phyloP scores from a whole-genome alignment of 768 basidiomycete species.

The Lyophyllum decastes region DNA sequence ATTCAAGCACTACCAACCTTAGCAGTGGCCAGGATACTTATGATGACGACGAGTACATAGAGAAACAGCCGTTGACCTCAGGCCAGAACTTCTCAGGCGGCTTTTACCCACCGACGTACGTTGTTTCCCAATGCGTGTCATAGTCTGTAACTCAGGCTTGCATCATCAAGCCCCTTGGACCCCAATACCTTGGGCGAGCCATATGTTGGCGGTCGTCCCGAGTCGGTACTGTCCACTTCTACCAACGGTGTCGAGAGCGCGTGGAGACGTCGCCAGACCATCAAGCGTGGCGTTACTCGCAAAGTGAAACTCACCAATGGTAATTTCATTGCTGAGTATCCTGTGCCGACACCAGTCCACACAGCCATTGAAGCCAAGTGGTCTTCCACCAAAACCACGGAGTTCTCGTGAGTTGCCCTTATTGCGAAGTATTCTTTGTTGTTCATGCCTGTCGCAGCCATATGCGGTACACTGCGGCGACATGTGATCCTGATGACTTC shows the following conservation, averaged over 20 bases:
- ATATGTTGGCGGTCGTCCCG: slow-evolving; percentile 49
- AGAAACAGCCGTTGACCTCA: slow-evolving; percentile 75
- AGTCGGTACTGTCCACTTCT: slow-evolving; percentile 52
- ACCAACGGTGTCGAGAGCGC: slow-evolving; percentile 61
- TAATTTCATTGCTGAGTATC: slow-evolving; percentile 89
- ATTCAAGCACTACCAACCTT: slow-evolving; percentile 55
- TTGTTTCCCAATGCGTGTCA: slow-evolving; percentile 14
- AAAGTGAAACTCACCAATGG: slow-evolving; percentile 93
- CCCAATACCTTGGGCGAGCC: slow-evolving; percentile 70
- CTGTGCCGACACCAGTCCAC: slow-evolving; percentile 81
- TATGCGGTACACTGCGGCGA: slow-evolving; percentile 94
- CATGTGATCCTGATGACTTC: slow-evolving; percentile 91
- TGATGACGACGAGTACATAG: slow-evolving; percentile 70
- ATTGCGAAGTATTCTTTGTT: not conserved
- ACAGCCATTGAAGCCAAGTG: slow-evolving; percentile 84
- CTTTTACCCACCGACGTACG: slow-evolving; percentile 78
- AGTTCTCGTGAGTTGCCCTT: slow-evolving; percentile 76
- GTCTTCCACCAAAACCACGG: slow-evolving; percentile 70
- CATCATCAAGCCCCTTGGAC: slow-evolving; percentile 42
- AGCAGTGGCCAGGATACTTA: slow-evolving; percentile 40
- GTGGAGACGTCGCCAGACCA: slow-evolving; percentile 80
- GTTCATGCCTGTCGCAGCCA: slow-evolving; percentile 46
- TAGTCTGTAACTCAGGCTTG: slow-evolving; percentile 9
- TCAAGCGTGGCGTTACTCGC: slow-evolving; percentile 90
- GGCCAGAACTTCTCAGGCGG: slow-evolving; percentile 58